A percentile compares a stretch with the other conserved stretches of the same genome.
phyloP scores from a whole-genome alignment of 495 filamentous ascomycete genomes.

The Neurospora africana region DNA sequence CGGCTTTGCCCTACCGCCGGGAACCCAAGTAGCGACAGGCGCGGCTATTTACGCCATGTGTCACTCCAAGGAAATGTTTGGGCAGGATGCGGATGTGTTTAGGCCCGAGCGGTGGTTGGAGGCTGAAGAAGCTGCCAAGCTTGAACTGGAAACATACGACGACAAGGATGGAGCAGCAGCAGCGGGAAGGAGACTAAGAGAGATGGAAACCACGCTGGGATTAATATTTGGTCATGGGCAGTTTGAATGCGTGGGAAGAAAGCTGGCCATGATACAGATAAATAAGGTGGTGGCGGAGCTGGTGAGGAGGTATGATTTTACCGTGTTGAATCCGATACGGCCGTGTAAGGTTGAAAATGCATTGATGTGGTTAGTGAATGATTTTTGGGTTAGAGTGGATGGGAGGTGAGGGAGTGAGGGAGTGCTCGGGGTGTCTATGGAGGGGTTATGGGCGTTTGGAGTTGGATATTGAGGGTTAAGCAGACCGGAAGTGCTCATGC shows the following conservation, averaged over 20 bases:
- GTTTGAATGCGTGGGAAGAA: constrained; percentile 31
- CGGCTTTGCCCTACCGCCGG: constrained; percentile 18
- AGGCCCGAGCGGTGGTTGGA: constrained; percentile 36
- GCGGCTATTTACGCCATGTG: constrained; percentile 5
- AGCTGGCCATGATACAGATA: constrained; percentile 30
- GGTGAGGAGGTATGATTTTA: constrained; percentile 9
- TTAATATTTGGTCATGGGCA: constrained; percentile 27
- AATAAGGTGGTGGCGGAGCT: constrained; percentile 36
- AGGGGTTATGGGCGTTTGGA: not conserved
- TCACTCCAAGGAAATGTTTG: constrained; percentile 4
- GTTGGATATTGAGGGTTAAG: not conserved
- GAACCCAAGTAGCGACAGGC: constrained; percentile 19
- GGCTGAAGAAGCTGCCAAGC: constrained; percentile 7
- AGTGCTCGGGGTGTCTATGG: not conserved
- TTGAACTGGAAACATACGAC: not conserved
- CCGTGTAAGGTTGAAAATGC: constrained; percentile 15
- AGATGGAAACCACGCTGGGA: constrained; percentile 27
- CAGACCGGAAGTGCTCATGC: not conserved
- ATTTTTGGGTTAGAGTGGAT: constrained; percentile 14
- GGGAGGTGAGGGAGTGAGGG: constrained; percentile 1
- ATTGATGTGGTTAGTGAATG: constrained; percentile 12
- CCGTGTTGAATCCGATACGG: constrained; percentile 12
- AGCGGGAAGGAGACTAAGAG: constrained; percentile 10
- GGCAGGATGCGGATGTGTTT: constrained; percentile 24
- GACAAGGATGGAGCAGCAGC: not conserved